phyloP scores from a whole-genome alignment of 2,329 filamentous ascomycete species.

The Verticillium dahliae region DNA sequence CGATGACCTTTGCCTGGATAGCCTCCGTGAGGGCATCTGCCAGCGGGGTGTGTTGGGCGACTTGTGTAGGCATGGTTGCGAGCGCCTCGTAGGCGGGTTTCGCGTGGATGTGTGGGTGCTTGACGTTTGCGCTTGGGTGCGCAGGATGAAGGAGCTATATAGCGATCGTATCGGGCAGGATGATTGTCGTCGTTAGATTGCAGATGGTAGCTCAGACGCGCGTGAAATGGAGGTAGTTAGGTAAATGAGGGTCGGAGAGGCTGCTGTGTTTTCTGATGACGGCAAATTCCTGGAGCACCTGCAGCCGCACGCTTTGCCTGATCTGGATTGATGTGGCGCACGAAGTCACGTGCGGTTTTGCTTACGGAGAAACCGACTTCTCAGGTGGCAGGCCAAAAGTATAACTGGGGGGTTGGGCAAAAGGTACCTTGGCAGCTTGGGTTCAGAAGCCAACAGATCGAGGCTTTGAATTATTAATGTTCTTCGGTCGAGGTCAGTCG shows the following conservation, averaged over 20 bases:
- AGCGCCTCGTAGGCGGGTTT: conserved; percentile 4
- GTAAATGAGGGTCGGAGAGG: neutral
- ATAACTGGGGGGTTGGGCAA: neutral
- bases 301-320: neutral
- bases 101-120: neutral
- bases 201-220: neutral
- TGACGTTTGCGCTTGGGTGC: neutral
- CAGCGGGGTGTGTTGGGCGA: conserved; percentile 72
- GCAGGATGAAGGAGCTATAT: neutral
- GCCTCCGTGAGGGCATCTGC: conserved; percentile 69
- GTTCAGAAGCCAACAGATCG: too few species aligned
- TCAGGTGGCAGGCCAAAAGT: neutral
- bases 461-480: too few species aligned
- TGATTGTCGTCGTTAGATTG: neutral
- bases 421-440: too few species aligned
- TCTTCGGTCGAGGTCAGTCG: too few species aligned
- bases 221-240: neutral
- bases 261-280: neutral
- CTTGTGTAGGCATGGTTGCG: conserved; percentile 67
- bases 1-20: conserved; percentile 85
- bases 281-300: neutral
- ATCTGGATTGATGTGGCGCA: neutral
- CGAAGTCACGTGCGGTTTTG: neutral
- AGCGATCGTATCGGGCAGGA: neutral
- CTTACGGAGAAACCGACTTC: neutral